Evolutionary conservation across 2,329 filamentous ascomycete species (phyloP), one percentile per base, ranked within the genome.

Genomic region (Monilinia vaccinii-corymbosi): DNA sequence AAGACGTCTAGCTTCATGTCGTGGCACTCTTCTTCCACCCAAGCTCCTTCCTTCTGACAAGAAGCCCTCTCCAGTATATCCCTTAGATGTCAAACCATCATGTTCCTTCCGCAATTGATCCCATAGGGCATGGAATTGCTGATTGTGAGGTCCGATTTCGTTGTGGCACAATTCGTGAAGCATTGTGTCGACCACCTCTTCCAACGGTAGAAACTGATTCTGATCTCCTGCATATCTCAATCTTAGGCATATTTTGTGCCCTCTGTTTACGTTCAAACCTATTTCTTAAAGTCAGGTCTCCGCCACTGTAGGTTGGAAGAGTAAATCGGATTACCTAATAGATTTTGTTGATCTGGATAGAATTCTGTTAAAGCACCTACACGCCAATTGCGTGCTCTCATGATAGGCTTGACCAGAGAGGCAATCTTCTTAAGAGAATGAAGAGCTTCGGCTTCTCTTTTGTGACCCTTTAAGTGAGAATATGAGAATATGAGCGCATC

Each of bases 131-230:
- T 96, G 85, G 70, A 97, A 97, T 40, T 87, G 81, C 50, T 78
- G 80, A 70, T 97, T 85, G 72, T 97, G 93, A 1, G 89, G 89
- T 0, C 90, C 91, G 72, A 87, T 85, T 13, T 91, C 82, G 65
- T 88, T 96, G 70, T 97, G 93, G n/a, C 84, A 86, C 3, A 97
- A 82, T 77, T 97, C 93, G 71, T 97, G 93, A 23, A 97, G 83
- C 85, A 97, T 88, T 0, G 93, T 97, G 73, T 97, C 91, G 47
- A 91, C 79, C 9, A 96, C 81, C 65, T 88, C 78, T 70, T 97
- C 91, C 60, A 92, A 75, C 1, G 88, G 86, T 23, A 96, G 73
- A 69, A 97, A 97, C 67, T 90, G 85, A 44, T 78, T 83, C 11
- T 82, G 79, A 71, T 96, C 89, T 67, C 82, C 79, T 7, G 88